Percentiles rank a stretch among this genome's conserved stretches.
These are phyloP conservation scores for Syzygium grande DNA, from an alignment of 345 rosid genomes.

Conservation along the genomic window DNA sequence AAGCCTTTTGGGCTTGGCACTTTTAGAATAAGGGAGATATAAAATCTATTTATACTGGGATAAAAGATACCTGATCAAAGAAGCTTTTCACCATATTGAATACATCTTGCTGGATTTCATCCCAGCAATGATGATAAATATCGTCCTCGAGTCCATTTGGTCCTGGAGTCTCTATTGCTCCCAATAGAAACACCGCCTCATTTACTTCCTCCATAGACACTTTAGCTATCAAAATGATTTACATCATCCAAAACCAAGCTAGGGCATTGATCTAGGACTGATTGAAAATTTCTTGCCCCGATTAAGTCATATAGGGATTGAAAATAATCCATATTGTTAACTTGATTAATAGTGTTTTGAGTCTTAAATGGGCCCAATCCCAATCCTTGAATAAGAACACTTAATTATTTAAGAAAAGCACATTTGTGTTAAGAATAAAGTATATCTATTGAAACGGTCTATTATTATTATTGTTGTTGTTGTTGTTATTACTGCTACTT, in stretches of 20 bases:
- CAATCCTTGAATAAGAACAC: neutral
- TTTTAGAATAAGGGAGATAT: neutral
- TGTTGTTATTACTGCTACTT: too few species aligned
- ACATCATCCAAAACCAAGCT: neutral
- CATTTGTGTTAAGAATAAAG: neutral
- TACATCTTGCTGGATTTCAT: neutral
- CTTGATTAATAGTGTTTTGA: neutral
- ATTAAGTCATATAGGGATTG: neutral
- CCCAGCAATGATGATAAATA: neutral
- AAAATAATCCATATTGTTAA: neutral
- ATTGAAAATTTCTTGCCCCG: neutral
- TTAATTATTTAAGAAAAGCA: neutral
- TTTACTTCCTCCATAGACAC: neutral
- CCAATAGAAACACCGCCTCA: neutral
- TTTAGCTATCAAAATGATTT: too few species aligned
- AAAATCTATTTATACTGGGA: neutral
- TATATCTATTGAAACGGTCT: neutral
- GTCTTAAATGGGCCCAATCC: neutral
- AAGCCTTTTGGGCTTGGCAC: neutral
- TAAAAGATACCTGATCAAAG: neutral
- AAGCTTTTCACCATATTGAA: neutral
- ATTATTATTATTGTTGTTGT: neutral
- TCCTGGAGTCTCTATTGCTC: neutral
- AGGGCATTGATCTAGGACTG: neutral
- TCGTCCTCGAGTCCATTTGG: neutral